Evolutionary conservation across 495 filamentous ascomycete species (phyloP), one percentile per base, ranked within the genome.

Genomic region (Penicillium malachiteum): DNA sequence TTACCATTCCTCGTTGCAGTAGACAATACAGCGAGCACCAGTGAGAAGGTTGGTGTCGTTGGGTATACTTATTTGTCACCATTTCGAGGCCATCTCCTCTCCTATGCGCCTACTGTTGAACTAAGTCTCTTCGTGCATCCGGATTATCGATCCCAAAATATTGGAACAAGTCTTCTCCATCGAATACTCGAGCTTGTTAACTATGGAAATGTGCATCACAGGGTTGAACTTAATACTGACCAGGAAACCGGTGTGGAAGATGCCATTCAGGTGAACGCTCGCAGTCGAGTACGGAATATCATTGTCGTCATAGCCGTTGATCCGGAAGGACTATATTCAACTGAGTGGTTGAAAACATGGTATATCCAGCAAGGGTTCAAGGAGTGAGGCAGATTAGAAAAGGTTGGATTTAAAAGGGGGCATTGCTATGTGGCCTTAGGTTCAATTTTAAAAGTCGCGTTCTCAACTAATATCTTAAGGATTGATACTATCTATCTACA

Each of bases 51-150:
- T 32, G 37, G 60, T 6, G 52, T 72, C 5, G 45, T 73, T 1
- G 65, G 66, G n/a, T 74, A 66, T 39, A 45, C 62, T 13, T 71
- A 64, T 34, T 55, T 68, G 26, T 60, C 64, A 14, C 59, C 64
- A 21, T 69, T 67, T 17, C 63, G 63, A 7, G 63, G 48, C 8
- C 45, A 62, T 21, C 55, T 59, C 37, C 55, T 64, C 30, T 67
- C 69, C 5, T 69, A 72, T 51, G 68, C 62, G 11, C 43, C 62
- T 0, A 70, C 69, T 0, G 69, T 71, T 0, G 68, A 75, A 44
- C 44, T 70, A 3, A 56, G 54, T 3, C 56, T 72, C 3, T 73
- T 67, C 43, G 46, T 72, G 16, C 67, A 63, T 49, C 68, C 60
- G 1, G 48, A 57, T 1, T 30, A 67, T 31, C 61, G 57, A 30